Conservation (phyloP, 345 rosid species). For the Gossypium mustelinum region DNA sequence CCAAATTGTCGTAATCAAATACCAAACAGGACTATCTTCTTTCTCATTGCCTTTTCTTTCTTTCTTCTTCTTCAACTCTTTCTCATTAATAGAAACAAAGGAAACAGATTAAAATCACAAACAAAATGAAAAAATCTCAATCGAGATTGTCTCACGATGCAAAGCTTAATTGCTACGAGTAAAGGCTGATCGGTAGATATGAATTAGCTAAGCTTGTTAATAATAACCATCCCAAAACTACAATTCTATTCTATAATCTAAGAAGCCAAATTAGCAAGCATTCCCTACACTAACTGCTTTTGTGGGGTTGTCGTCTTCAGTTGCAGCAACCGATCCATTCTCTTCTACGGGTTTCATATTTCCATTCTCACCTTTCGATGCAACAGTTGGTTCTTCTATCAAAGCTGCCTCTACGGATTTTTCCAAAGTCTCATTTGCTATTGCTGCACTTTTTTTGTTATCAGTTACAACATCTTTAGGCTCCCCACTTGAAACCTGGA, state of each 20-base stretch:
- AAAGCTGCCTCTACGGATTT: constrained; percentile 16
- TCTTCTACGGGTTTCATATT: constrained; percentile 25
- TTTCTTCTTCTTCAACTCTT: not conserved
- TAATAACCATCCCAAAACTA: constrained; percentile 13
- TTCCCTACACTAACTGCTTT: constrained; percentile 30
- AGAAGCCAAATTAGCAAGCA: constrained; percentile 33
- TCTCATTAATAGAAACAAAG: not conserved
- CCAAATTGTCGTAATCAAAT: not conserved
- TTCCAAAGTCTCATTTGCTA: constrained; percentile 14
- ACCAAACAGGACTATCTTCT: not conserved
- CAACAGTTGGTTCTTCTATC: constrained; percentile 2
- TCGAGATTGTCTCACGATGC: not conserved
- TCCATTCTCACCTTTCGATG: constrained; percentile 20
- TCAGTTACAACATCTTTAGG: constrained; percentile 9
- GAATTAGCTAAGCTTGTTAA: constrained; percentile 1
- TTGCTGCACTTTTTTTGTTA: constrained; percentile 17
- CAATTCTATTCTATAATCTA: constrained; percentile 2
- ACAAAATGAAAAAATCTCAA: not conserved
- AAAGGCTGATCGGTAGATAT: not conserved
- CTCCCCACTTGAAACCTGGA: constrained; percentile 31
- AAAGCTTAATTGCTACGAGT: not conserved
- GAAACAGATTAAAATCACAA: not conserved
- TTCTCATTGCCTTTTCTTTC: not conserved
- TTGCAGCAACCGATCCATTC: constrained; percentile 18
- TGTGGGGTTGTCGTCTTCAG: constrained; percentile 11